Evolutionary conservation across 352 stramenopile species (phyloP), one percentile per base, ranked within the genome.

Genomic region (Phytophthora vignae): DNA sequence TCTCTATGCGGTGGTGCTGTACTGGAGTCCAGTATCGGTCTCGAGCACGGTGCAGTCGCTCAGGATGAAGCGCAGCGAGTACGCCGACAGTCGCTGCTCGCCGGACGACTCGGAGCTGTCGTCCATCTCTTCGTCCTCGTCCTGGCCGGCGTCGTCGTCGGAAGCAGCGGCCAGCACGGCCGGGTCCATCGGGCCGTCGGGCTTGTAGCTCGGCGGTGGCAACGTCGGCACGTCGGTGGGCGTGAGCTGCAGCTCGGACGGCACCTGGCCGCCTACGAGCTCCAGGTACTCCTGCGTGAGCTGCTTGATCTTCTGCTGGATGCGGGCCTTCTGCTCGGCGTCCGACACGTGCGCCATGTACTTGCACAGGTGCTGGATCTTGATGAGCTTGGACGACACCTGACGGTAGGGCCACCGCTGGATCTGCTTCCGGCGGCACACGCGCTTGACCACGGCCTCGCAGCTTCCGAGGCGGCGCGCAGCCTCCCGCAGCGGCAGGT

Each of bases 311-410:
- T 90, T 90, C 14, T 85, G 79, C 71, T 90, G 85, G 63, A 94
- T 92, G 64, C 87, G 87, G 50, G 85, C 71, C 55, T 85, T 84
- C 61, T 92, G 83, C 70, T 92, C 83, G 5, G 76, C 61, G 63
- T 94, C 87, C 48, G 79, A 85, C 19, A 92, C 85, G 69, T 94
- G 87, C 27, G 85, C 87, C 74, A 94, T 89, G 81, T 88, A 94
- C 79, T 94, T 94, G 79, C 83, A 93, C 58, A 94, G 76, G 68
- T 93, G 85, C 77, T 94, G 85, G 68, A 94, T 94, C 84, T 93
- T 92, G 73, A 93, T 88, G 64, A 94, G 81, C 74, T 93, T 93
- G 75, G 85, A 87, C 59, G 88, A 92, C 29, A 95, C 86, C 67
- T 96, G 87, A 68, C 89, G 89, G 75, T 96, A 96, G 4, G 87